A percentile compares a stretch with the other conserved stretches of the same genome.
Evolutionary conservation across 768 basidiomycete genomes (phyloP).

Genomic region (Macrolepiota fuliginosa): DNA sequence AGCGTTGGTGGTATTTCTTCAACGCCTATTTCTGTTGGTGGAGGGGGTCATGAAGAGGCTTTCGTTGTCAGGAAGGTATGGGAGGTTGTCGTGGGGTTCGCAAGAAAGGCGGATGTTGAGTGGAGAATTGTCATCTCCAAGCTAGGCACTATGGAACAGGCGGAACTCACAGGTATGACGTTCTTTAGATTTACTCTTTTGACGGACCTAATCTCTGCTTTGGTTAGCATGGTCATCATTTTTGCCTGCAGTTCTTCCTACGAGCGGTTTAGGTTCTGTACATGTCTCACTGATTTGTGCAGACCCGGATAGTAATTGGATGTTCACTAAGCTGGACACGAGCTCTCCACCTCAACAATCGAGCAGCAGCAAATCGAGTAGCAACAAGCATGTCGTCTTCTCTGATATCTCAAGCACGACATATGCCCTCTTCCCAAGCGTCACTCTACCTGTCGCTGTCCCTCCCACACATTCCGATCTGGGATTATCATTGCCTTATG

Average conservation of each 20-base stretch:
- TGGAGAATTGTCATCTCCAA: slow-evolving; percentile 79
- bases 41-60: slow-evolving; percentile 31
- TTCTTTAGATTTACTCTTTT: not conserved
- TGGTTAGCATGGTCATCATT: slow-evolving; percentile 67
- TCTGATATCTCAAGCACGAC: slow-evolving; percentile 12
- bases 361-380: slow-evolving; percentile 22
- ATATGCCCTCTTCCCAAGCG: slow-evolving; percentile 10
- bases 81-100: slow-evolving; percentile 64
- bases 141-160: slow-evolving; percentile 54
- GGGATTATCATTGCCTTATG: not conserved
- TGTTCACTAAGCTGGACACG: slow-evolving; percentile 39
- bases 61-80: slow-evolving; percentile 63
- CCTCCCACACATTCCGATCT: slow-evolving; percentile 8
- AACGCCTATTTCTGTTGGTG: not conserved
- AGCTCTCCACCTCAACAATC: slow-evolving; percentile 16
- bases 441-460: slow-evolving; percentile 5
- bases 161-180: slow-evolving; percentile 65
- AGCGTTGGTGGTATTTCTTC: slow-evolving; percentile 14
- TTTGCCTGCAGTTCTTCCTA: slow-evolving; percentile 33
- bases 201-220: slow-evolving; percentile 8
- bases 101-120: slow-evolving; percentile 66
- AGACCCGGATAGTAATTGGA: slow-evolving; percentile 59
- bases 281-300: slow-evolving; percentile 63
- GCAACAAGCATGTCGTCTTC: slow-evolving; percentile 23
- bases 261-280: slow-evolving; percentile 43